Evolutionary conservation across 805 yeast genomes (phyloP).

Genomic region (Candida xiaguanensis): DNA sequence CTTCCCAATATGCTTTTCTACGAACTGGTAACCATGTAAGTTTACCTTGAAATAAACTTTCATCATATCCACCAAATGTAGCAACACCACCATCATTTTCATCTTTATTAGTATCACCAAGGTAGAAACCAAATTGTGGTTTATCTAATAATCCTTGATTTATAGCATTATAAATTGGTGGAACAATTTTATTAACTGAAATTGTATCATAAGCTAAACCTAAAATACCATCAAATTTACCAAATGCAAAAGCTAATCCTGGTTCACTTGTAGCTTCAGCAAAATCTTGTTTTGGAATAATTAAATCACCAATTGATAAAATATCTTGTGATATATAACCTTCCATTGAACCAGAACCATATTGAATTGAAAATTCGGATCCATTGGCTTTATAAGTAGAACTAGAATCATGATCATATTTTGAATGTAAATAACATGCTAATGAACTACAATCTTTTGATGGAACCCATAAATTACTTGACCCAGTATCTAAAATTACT

Average conservation of each 20-base stretch:
- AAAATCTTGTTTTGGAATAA: conserved; percentile 84
- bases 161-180: conserved; percentile 91
- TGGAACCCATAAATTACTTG: conserved; percentile 97
- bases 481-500: conserved; percentile 94
- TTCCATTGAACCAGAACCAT: conserved; percentile 90
- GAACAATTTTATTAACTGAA: conserved; percentile 83
- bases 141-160: conserved; percentile 76
- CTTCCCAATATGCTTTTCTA: conserved; percentile 99
- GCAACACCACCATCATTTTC: conserved; percentile 83
- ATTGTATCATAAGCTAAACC: conserved; percentile 94
- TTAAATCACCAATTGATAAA: conserved; percentile 75
- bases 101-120: conserved; percentile 71
- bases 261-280: conserved; percentile 98
- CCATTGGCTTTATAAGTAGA: conserved; percentile 85
- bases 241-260: conserved; percentile 96
- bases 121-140: conserved; percentile 83
- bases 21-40: conserved; percentile 96
- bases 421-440: conserved; percentile 92
- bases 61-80: conserved; percentile 92
- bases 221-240: conserved; percentile 95
- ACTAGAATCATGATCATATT: conserved; percentile 83
- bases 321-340: conserved; percentile 90
- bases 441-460: conserved; percentile 82
- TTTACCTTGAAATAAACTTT: conserved; percentile 71
- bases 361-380: conserved; percentile 75